These are phyloP conservation scores for Prunus campanulata DNA, from an alignment of 306 rosid species.

Conservation along the genomic window DNA sequence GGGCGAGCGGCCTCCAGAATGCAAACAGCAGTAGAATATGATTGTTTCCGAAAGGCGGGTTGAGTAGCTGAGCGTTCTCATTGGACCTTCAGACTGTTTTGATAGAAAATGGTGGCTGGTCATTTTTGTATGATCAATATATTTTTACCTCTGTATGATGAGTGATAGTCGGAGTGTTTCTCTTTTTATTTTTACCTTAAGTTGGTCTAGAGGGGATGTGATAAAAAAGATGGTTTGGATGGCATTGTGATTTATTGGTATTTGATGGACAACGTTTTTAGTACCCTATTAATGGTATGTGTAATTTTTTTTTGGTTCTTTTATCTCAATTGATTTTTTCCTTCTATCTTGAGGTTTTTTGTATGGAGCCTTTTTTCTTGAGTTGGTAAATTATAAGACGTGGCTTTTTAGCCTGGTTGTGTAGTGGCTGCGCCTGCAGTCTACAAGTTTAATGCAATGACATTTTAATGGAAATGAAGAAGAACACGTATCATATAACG, in stretches of 20 bases:
- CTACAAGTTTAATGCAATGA: no score
- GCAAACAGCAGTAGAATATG: slow-evolving; percentile 83
- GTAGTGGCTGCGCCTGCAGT: no score
- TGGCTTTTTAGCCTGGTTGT: no score
- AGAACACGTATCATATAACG: no score
- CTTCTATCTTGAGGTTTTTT: background rate
- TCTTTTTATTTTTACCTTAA: slow-evolving; percentile 1
- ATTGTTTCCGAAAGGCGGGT: slow-evolving; percentile 6
- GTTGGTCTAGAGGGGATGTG: slow-evolving; percentile 35
- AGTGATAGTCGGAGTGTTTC: slow-evolving; percentile 26
- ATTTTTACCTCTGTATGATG: slow-evolving; percentile 19
- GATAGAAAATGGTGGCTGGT: slow-evolving; percentile 31
- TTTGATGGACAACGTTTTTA: slow-evolving; percentile 20
- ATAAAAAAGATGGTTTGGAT: slow-evolving; percentile 33
- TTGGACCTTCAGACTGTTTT: slow-evolving; percentile 18
- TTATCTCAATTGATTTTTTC: background rate
- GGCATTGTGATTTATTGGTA: slow-evolving; percentile 31
- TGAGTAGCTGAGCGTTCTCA: slow-evolving; percentile 13
- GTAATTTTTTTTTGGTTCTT: background rate
- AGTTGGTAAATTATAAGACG: no score
- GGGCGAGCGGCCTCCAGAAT: slow-evolving; percentile 87
- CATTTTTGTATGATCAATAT: slow-evolving; percentile 39
- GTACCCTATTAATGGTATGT: slow-evolving; percentile 23
- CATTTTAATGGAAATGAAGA: no score
- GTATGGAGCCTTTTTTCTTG: no score